phyloP scores from a whole-genome alignment of 139 green algal species.

The Penium margaritaceum region DNA sequence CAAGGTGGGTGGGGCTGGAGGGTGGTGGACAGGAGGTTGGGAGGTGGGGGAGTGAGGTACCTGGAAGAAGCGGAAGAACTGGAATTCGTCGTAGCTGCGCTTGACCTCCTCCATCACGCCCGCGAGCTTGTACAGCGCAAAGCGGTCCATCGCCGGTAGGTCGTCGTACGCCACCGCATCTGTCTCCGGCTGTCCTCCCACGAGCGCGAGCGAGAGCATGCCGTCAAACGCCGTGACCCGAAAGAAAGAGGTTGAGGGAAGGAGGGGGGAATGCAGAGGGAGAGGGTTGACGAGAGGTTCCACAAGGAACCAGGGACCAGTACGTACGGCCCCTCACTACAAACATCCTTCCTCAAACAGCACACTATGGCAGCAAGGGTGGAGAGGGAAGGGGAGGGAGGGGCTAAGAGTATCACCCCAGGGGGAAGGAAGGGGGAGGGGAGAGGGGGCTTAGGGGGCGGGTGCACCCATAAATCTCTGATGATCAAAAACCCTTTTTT shows the following conservation, averaged over 20 bases:
- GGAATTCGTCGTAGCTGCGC: constrained; percentile 69
- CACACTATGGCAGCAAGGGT: background rate
- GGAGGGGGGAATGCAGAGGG: background rate
- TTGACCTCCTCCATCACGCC: constrained; percentile 56
- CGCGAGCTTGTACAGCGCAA: constrained; percentile 47
- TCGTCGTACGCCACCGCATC: constrained; percentile 40
- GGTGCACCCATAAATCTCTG: too few relatives aligned
- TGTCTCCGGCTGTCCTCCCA: constrained; percentile 15
- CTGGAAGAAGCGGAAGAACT: constrained; percentile 52
- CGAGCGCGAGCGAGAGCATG: background rate
- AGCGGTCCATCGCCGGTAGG: constrained; percentile 66
- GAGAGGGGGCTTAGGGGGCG: too few relatives aligned
- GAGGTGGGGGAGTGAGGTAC: constrained; percentile 4
- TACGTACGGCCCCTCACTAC: too few relatives aligned
- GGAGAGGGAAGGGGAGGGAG: background rate
- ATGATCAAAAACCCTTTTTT: too few relatives aligned
- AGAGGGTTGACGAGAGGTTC: background rate
- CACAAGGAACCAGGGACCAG: background rate
- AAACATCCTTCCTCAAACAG: too few relatives aligned
- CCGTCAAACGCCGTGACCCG: too few relatives aligned
- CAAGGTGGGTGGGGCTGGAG: too few relatives aligned
- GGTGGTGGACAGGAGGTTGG: too few relatives aligned
- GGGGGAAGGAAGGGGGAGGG: background rate
- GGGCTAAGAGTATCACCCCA: background rate
- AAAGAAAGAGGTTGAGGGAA: background rate